phyloP scores from a whole-genome alignment of 2,329 filamentous ascomycete species.

The Magnaporthiopsis poae region DNA sequence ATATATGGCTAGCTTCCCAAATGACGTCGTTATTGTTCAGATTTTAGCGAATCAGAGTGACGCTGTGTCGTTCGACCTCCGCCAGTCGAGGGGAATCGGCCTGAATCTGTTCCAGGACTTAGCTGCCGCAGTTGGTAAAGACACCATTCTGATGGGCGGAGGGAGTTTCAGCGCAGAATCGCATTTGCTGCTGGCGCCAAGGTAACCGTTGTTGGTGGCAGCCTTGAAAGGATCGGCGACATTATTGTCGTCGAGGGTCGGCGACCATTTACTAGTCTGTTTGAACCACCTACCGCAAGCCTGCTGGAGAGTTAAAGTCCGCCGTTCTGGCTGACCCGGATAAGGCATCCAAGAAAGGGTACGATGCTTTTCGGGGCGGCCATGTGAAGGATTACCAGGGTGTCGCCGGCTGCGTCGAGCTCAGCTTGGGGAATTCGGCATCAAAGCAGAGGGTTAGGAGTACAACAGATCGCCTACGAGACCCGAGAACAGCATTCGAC shows the following conservation, averaged over 20 bases:
- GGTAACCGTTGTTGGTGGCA: background rate
- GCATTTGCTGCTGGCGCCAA: slow-evolving; percentile 5
- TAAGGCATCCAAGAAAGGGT: slow-evolving; percentile 2
- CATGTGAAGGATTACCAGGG: slow-evolving; percentile 23
- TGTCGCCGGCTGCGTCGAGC: slow-evolving; percentile 18
- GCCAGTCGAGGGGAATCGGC: background rate
- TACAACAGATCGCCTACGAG: slow-evolving; percentile 5
- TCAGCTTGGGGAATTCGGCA: slow-evolving; percentile 16
- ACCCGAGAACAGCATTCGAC: slow-evolving; percentile 10
- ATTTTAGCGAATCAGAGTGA: slow-evolving; percentile 2
- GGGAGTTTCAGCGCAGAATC: slow-evolving; percentile 2
- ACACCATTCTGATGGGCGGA: slow-evolving; percentile 2
- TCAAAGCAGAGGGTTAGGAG: background rate
- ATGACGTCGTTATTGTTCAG: slow-evolving; percentile 25
- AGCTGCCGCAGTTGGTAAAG: background rate
- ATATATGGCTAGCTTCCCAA: slow-evolving; percentile 25
- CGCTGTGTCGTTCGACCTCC: slow-evolving; percentile 5
- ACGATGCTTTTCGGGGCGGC: slow-evolving; percentile 10
- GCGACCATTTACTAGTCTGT: slow-evolving; percentile 6
- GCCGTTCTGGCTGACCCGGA: background rate
- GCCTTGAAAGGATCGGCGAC: slow-evolving; percentile 3
- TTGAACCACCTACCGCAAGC: slow-evolving; percentile 7
- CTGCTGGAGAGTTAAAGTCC: background rate
- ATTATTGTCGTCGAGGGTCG: slow-evolving; percentile 5
- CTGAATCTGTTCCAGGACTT: slow-evolving; percentile 8